Conservation (phyloP, 768 basidiomycete species). For the Chalciporus piperatus region DNA sequence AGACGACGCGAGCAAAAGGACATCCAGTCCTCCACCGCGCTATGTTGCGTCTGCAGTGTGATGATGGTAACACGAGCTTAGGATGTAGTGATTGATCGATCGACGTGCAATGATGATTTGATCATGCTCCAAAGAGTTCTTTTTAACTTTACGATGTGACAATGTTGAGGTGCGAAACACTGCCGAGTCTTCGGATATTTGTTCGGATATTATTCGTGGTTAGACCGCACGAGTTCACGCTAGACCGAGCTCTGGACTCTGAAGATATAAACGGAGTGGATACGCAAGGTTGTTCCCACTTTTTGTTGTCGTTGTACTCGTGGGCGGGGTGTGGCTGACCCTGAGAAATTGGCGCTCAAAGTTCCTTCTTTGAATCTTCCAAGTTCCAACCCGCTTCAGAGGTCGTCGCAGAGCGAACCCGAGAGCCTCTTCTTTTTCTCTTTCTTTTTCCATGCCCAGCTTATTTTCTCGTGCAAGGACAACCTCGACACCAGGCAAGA, state of each 20-base stretch:
- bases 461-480: conserved; percentile 71
- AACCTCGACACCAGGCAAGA: conserved; percentile 53
- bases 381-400: conserved; percentile 8
- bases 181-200: no score
- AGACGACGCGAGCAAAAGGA: background rate
- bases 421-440: background rate
- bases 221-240: no score
- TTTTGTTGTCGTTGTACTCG: background rate
- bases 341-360: conserved; percentile 28
- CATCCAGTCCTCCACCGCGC: background rate
- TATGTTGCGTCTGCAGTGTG: background rate
- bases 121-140: background rate
- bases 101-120: background rate
- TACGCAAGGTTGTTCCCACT: background rate
- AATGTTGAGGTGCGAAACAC: no score
- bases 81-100: no score
- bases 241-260: no score
- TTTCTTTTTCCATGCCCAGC: conserved; percentile 55
- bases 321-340: conserved; percentile 13
- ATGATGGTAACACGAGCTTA: background rate
- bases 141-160: background rate
- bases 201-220: no score
- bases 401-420: conserved; percentile 16
- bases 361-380: conserved; percentile 1
- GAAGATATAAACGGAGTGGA: background rate